Conservation (phyloP, 805 yeast species). For the Lipomyces kockii region DNA sequence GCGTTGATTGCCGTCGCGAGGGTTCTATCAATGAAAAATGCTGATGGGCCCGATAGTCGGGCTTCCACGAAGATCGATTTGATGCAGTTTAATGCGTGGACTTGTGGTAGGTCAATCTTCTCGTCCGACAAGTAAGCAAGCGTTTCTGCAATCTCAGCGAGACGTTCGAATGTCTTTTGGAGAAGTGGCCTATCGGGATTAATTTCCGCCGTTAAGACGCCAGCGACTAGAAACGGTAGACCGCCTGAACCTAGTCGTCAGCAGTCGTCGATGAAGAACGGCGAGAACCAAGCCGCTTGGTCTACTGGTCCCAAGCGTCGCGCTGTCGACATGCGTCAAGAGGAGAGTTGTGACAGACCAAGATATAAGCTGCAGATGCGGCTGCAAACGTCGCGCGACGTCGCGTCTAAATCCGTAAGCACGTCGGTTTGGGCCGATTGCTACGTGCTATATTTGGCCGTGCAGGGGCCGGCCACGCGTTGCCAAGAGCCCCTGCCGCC, state of each 20-base stretch:
- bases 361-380: not conserved
- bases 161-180: constrained; percentile 54
- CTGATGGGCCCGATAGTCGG: constrained; percentile 58
- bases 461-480: not conserved
- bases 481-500: not conserved
- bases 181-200: constrained; percentile 50
- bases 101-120: constrained; percentile 82
- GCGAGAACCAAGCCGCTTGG: no score
- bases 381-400: not conserved
- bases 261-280: no score
- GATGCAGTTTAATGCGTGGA: constrained; percentile 89
- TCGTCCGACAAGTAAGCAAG: constrained; percentile 54
- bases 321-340: no score
- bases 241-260: constrained; percentile 99
- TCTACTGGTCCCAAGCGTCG: no score
- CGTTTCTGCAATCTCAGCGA: constrained; percentile 66
- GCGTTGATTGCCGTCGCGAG: constrained; percentile 63
- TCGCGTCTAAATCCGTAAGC: not conserved
- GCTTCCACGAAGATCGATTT: constrained; percentile 75
- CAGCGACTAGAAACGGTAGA: constrained; percentile 77
- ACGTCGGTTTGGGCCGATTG: not conserved
- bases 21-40: constrained; percentile 59
- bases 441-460: not conserved
- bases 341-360: no score
- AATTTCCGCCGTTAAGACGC: constrained; percentile 62